Evolutionary conservation across 495 filamentous ascomycete genomes (phyloP), one percentile per base, ranked within the genome.

Genomic region (Letharia lupina): DNA sequence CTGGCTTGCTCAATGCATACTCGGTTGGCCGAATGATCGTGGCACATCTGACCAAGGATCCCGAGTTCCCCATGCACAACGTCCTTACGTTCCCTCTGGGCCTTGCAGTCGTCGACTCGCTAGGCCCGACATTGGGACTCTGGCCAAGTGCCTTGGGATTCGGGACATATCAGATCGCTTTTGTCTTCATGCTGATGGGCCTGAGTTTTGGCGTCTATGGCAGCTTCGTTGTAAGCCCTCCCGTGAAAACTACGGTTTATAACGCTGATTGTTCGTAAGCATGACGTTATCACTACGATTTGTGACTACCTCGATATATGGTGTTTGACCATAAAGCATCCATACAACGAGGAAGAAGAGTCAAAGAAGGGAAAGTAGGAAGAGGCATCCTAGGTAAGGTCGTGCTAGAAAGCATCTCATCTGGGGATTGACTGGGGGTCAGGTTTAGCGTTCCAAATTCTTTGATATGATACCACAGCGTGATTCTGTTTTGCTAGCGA

Each of bases 251-350:
- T 57, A 33, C 4, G 4, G 6, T 7, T 61, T 20, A 18, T 8
- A 50, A 57, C 10, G 40, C 54, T 40, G 23, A 10, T 64, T 57
- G 5, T 12, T 8, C 6, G 8, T 12, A 57, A 86, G 83, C 77
- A 89, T 57, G 94, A 97, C 75, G 91, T 98, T 41, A 95, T 98
- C 68, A 90, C 91, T 15, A 93, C 91, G 35, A 98, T 98, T 71
- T 98, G 94, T 74, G 94, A 98, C 72, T 95, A 96, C 74, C 81
- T 96, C 64, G 94, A 98, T 75, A 98, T 98, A 71, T 97, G 91
- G 90, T 98, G 94, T 72, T 80, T 98, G 76, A 96, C 89, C 0
- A 98, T 98, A 75, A 98, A 98, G 81, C 87, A 93, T 73, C 81
- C 81, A 6, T 76, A 76, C 58, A 58, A 71, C 8, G 66, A 69